Base-by-base conservation (phyloP, 129 eudicot species). In the Centrapalus pauciflorus region DNA sequence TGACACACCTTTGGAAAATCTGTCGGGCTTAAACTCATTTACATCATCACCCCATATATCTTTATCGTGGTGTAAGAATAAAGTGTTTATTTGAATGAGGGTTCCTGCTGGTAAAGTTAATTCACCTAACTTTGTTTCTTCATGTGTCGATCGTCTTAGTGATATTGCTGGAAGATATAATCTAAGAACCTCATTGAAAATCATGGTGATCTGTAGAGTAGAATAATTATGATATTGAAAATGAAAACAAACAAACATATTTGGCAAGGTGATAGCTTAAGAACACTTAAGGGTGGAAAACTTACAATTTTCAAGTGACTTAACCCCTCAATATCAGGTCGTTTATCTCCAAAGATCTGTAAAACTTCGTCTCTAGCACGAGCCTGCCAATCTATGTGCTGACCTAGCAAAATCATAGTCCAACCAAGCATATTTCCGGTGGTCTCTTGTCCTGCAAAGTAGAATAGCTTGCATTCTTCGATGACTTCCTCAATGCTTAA, bases 21-120 rank as follows among this genome's bases (percentile, higher is more conserved):
- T 67, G 21, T 61, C 76, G 10, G 84, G 87, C 10, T 79, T 75
- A 69, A 82, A 82, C 7, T 56, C 69, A 12, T 45, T 60, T 12
- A 60, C 81, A 45, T 78, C 84, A 12, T 65, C 38, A 7, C 87
- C 87, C 87, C 84, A 82, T 17, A 82, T 45, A n/a, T 61, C 76
- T 0, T 71, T 67, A 28, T 82, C 75, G 9, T 69, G 79, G 24
- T 82, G 83, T 9, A 78, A 57, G 2, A 68, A 76, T 23, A 78
- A 24, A 4, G 67, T 38, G 46, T 83, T 68, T n/a, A 78, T 30
- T 29, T 35, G 54, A 48, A 78, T 1, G 3, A 74, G 51, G 7
- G 7, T 45, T 11, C 65, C 55, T 4, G 73, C 61, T 4, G 80
- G 80, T 24, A 77, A 23, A 4, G 28, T 57, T 4, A 73, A 11